A percentile compares a stretch with the other conserved stretches of the same genome.
Conservation (phyloP, 2,329 filamentous ascomycete species). For the Scedosporium boydii region DNA sequence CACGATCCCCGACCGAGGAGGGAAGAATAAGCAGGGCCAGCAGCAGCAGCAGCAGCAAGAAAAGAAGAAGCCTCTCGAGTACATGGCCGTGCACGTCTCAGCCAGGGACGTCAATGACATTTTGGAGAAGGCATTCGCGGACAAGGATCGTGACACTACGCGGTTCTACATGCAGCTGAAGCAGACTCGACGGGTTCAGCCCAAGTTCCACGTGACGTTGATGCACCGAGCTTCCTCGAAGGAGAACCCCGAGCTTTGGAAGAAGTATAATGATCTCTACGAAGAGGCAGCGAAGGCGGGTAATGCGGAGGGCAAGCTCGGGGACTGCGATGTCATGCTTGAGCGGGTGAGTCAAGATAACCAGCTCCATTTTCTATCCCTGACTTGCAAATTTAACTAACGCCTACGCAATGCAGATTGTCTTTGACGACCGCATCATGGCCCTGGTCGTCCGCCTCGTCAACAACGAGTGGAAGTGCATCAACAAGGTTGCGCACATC, state of each 20-base stretch:
- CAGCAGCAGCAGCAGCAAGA: constrained; percentile 16
- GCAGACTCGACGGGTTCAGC: constrained; percentile 64
- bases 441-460: constrained; percentile 73
- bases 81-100: constrained; percentile 43
- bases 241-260: constrained; percentile 63
- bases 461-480: constrained; percentile 55
- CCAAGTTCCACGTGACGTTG: constrained; percentile 87
- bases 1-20: constrained; percentile 52
- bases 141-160: constrained; percentile 31
- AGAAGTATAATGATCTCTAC: constrained; percentile 57
- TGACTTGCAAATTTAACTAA: too few species aligned
- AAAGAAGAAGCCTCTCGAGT: constrained; percentile 44
- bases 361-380: background rate
- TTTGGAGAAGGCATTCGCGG: constrained; percentile 62
- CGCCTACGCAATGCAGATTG: constrained; percentile 36
- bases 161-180: constrained; percentile 67
- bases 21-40: constrained; percentile 19
- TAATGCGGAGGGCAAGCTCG: constrained; percentile 35
- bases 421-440: constrained; percentile 86
- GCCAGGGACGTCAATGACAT: constrained; percentile 34
- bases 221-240: constrained; percentile 65
- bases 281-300: constrained; percentile 26
- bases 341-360: constrained; percentile 38
- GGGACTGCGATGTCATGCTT: constrained; percentile 53
- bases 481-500: constrained; percentile 75